Evolutionary conservation across 1,284 basidiomycete species (phyloP).

Genomic region (Pholiota adiposa): DNA sequence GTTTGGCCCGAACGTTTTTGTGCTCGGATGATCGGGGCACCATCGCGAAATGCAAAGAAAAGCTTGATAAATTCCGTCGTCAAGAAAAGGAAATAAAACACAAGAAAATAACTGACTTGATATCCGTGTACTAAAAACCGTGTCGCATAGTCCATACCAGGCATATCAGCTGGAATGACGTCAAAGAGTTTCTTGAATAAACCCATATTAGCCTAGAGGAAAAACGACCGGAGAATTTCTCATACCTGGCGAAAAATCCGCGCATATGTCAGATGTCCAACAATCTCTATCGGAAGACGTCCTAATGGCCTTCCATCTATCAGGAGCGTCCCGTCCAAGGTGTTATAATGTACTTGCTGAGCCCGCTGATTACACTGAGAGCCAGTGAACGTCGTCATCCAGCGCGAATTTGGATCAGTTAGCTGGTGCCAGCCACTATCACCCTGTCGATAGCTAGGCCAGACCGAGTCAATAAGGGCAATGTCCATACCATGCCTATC

Average conservation of each 20-base stretch:
- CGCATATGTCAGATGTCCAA: slow-evolving; percentile 34
- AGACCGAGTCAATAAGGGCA: slow-evolving; percentile 39
- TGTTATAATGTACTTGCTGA: slow-evolving; percentile 40
- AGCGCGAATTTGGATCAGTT: slow-evolving; percentile 37
- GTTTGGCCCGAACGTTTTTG: slow-evolving; percentile 13
- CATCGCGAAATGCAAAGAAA: slow-evolving; percentile 31
- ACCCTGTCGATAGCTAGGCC: slow-evolving; percentile 38
- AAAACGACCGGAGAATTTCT: not conserved
- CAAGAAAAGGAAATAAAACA: too few relatives aligned
- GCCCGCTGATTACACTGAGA: not conserved
- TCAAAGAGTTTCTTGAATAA: slow-evolving; percentile 37
- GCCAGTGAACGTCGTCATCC: slow-evolving; percentile 34
- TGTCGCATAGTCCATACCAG: slow-evolving; percentile 40
- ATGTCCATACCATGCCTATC: slow-evolving; percentile 32
- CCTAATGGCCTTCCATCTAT: slow-evolving; percentile 45
- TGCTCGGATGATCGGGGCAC: slow-evolving; percentile 35
- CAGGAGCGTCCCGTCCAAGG: slow-evolving; percentile 45
- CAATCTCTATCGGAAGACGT: slow-evolving; percentile 39
- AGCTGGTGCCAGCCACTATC: slow-evolving; percentile 34
- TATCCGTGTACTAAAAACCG: slow-evolving; percentile 14
- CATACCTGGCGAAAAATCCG: slow-evolving; percentile 33
- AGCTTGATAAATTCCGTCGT: not conserved
- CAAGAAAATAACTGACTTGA: slow-evolving; percentile 12
- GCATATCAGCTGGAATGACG: slow-evolving; percentile 37
- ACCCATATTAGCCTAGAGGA: too few relatives aligned